Percentiles rank a stretch among this genome's conserved stretches.
These are phyloP conservation scores for Cercophora scortea DNA, from an alignment of 495 filamentous ascomycete genomes.

Conservation along the genomic window DNA sequence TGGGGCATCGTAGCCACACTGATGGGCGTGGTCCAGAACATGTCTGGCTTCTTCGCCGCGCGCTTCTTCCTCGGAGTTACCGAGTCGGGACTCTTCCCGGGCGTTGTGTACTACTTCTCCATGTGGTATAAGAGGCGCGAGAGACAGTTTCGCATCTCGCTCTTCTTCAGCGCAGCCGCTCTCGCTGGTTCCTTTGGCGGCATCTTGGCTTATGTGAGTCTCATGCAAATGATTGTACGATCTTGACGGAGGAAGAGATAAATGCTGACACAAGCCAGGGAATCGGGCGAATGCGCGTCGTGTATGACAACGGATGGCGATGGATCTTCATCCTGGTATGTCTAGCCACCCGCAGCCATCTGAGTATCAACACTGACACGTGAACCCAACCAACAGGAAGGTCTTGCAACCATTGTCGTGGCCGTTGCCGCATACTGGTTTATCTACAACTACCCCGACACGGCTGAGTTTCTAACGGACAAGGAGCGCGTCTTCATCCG, in stretches of 20 bases:
- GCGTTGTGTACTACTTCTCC: conserved; percentile 75
- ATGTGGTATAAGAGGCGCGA: conserved; percentile 79
- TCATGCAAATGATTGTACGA: background rate
- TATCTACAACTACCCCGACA: conserved; percentile 65
- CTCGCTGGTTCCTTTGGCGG: conserved; percentile 77
- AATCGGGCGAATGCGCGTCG: conserved; percentile 53
- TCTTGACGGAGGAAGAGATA: background rate
- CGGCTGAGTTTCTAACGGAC: conserved; percentile 57
- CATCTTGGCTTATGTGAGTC: conserved; percentile 53
- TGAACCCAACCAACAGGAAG: conserved; percentile 41
- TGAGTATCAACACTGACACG: background rate
- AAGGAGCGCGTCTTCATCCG: conserved; percentile 55
- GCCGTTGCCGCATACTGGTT: conserved; percentile 58
- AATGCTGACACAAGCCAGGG: conserved; percentile 16
- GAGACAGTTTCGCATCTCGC: conserved; percentile 59
- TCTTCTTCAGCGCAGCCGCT: conserved; percentile 69
- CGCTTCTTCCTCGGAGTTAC: conserved; percentile 54
- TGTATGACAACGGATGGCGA: conserved; percentile 62
- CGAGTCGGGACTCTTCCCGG: conserved; percentile 58
- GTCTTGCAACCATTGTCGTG: conserved; percentile 57
- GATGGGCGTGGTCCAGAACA: conserved; percentile 60
- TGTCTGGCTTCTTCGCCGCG: conserved; percentile 54
- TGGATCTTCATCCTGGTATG: conserved; percentile 77
- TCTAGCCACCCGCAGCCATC: conserved; percentile 1
- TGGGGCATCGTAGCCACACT: conserved; percentile 62